Percentiles rank a stretch among this genome's conserved stretches.
phyloP scores from a whole-genome alignment of 306 rosid genomes.

The Begonia masoniana region DNA sequence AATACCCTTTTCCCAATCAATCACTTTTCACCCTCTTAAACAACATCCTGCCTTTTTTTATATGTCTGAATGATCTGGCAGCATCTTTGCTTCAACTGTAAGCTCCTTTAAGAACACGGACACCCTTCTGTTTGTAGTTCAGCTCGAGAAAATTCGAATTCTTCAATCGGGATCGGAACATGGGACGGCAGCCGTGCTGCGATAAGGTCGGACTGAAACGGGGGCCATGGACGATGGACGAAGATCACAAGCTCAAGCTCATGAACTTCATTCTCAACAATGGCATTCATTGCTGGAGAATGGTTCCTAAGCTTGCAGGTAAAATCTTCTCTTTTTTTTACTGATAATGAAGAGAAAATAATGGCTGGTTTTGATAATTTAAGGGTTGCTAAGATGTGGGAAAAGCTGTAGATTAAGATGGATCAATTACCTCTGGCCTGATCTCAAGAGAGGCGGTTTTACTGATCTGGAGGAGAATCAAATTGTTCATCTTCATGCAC shows the following conservation, averaged over 20 bases:
- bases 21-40: slow-evolving; percentile 65
- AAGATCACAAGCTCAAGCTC: slow-evolving; percentile 89
- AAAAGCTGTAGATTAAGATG: slow-evolving; percentile 96
- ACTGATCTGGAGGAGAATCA: slow-evolving; percentile 84
- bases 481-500: slow-evolving; percentile 73
- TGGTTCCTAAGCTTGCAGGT: slow-evolving; percentile 99
- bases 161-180: slow-evolving; percentile 10
- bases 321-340: neutral
- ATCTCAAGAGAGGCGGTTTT: slow-evolving; percentile 87
- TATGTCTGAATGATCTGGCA: slow-evolving; percentile 74
- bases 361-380: neutral
- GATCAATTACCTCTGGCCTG: slow-evolving; percentile 93
- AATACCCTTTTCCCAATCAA: slow-evolving; percentile 49
- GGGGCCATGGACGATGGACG: slow-evolving; percentile 98
- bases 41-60: slow-evolving; percentile 38
- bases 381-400: slow-evolving; percentile 90
- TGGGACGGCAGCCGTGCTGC: slow-evolving; percentile 97
- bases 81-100: slow-evolving; percentile 65
- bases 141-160: neutral
- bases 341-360: neutral
- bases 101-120: slow-evolving; percentile 37
- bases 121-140: slow-evolving; percentile 8
- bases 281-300: slow-evolving; percentile 94
- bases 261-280: slow-evolving; percentile 77
- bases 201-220: slow-evolving; percentile 85